Evolutionary conservation across 176 grass and related monocot species (phyloP).

Genomic region (Carex cristatella): DNA sequence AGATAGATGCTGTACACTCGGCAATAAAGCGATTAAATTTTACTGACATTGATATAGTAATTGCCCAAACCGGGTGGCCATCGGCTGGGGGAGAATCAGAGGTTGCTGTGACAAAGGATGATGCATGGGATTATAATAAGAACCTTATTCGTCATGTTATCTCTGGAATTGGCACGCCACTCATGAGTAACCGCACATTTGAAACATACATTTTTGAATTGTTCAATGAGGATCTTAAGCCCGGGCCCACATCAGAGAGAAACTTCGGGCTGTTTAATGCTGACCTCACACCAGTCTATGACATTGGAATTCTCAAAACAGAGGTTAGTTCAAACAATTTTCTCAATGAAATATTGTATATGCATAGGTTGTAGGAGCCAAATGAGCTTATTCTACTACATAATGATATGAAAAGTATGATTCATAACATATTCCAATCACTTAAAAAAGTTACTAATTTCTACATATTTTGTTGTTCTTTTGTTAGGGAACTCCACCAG

Average conservation of each 20-base stretch:
- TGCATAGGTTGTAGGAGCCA: not conserved
- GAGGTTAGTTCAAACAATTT: slow-evolving; percentile 21
- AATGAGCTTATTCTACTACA: not conserved
- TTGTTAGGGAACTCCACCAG: not conserved
- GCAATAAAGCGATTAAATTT: slow-evolving; percentile 45
- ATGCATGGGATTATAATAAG: slow-evolving; percentile 54
- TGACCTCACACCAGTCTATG: slow-evolving; percentile 67
- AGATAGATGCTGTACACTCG: slow-evolving; percentile 71
- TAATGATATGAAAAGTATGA: not conserved
- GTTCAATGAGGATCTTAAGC: slow-evolving; percentile 76
- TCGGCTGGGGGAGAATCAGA: slow-evolving; percentile 56
- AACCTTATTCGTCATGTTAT: slow-evolving; percentile 67
- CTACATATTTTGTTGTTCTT: not conserved
- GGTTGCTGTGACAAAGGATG: slow-evolving; percentile 33
- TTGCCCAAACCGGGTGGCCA: slow-evolving; percentile 79
- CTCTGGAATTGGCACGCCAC: slow-evolving; percentile 70
- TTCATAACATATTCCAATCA: not conserved
- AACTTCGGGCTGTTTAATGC: slow-evolving; percentile 67
- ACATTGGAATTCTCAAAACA: slow-evolving; percentile 52
- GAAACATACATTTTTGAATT: slow-evolving; percentile 70
- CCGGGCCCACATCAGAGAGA: slow-evolving; percentile 51
- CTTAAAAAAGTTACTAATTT: not conserved
- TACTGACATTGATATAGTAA: slow-evolving; percentile 51
- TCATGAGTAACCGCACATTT: slow-evolving; percentile 73
- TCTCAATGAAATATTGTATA: too few relatives aligned